A percentile compares a stretch with the other conserved stretches of the same genome.
These are phyloP conservation scores for Claviceps citrina DNA, from an alignment of 2,329 filamentous ascomycete genomes.

Conservation along the genomic window DNA sequence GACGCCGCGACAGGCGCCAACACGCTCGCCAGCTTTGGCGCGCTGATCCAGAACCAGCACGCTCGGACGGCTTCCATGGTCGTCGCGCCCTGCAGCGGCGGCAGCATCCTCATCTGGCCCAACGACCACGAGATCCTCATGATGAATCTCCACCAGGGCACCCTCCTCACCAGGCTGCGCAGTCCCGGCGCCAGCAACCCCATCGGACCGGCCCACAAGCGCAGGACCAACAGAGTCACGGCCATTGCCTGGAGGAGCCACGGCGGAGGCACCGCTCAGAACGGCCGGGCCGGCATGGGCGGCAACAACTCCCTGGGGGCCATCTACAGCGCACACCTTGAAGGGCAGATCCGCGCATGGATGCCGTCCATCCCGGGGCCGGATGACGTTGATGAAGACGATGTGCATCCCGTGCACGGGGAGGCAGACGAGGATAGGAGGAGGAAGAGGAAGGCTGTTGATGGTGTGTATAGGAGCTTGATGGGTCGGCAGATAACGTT, in stretches of 20 bases:
- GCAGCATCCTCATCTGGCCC: conserved; percentile 58
- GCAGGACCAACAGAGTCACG: conserved; percentile 44
- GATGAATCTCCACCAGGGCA: conserved; percentile 66
- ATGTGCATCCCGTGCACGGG: conserved; percentile 25
- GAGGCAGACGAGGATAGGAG: conserved; percentile 31
- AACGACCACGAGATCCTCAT: conserved; percentile 69
- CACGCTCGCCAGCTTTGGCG: conserved; percentile 76
- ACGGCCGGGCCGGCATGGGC: conserved; percentile 40
- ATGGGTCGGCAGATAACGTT: conserved; percentile 59
- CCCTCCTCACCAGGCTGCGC: conserved; percentile 53
- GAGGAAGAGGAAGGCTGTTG: conserved; percentile 60
- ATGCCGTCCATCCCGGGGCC: conserved; percentile 41
- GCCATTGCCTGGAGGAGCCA: conserved; percentile 56
- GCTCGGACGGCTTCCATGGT: conserved; percentile 47
- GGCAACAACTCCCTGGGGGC: conserved; percentile 35
- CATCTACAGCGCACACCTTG: conserved; percentile 67
- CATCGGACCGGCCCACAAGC: conserved; percentile 17
- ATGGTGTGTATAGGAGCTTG: conserved; percentile 65
- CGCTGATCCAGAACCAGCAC: conserved; percentile 59
- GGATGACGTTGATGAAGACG: conserved; percentile 33
- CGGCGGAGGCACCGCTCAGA: conserved; percentile 35
- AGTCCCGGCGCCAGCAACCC: conserved; percentile 41
- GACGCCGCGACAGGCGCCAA: conserved; percentile 67
- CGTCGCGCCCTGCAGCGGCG: conserved; percentile 44
- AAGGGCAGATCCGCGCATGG: conserved; percentile 76